Conservation (phyloP, 164 flowering plant genomes). For the Aristolochia fimbriata region DNA sequence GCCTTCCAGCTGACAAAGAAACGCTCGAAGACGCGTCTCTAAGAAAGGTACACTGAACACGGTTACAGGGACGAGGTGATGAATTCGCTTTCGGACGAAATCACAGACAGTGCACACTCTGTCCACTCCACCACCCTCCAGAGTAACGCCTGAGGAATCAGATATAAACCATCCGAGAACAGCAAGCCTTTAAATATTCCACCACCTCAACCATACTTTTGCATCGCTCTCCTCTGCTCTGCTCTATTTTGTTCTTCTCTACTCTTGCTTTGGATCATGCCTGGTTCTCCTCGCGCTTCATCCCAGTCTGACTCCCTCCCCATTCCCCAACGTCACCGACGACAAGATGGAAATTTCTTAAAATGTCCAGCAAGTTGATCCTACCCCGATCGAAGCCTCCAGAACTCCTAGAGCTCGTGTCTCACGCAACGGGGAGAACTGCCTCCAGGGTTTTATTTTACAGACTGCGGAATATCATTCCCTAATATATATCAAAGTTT, state of each 20-base stretch:
- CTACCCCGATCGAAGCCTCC: background rate
- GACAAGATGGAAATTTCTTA: background rate
- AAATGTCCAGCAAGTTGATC: background rate
- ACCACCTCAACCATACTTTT: background rate
- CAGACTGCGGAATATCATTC: background rate
- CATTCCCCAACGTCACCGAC: background rate
- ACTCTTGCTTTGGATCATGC: background rate
- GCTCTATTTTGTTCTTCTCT: background rate
- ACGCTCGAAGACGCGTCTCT: no score
- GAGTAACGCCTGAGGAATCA: background rate
- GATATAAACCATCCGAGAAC: background rate
- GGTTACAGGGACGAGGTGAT: no score
- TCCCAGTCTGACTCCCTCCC: background rate
- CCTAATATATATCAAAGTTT: no score
- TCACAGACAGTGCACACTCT: background rate
- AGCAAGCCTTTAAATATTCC: no score
- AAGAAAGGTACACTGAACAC: no score
- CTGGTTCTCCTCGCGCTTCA: background rate
- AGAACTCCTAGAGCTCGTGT: background rate
- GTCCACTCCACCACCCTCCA: background rate
- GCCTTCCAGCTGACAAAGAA: no score
- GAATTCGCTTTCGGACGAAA: background rate
- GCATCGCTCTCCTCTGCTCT: background rate
- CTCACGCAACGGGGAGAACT: background rate
- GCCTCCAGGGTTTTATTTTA: background rate